phyloP scores from a whole-genome alignment of 139 green algal species.

The Micractinium conductrix region DNA sequence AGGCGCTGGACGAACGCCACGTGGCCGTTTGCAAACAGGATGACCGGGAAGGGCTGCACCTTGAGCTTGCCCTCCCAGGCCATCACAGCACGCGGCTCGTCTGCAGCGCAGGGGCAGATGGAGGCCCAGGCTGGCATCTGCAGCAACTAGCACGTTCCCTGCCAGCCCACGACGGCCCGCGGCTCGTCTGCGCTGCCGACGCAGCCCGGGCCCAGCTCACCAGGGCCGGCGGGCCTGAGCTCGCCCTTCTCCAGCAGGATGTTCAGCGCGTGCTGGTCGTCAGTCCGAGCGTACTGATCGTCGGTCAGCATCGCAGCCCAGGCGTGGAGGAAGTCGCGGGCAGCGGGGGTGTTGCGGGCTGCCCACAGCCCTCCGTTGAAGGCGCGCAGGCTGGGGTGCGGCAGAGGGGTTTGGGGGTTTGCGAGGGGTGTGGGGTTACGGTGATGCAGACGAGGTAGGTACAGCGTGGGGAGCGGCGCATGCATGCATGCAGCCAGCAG shows the following conservation, averaged over 20 bases:
- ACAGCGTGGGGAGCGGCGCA: too few species aligned
- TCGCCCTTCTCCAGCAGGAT: background rate
- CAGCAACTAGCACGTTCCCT: background rate
- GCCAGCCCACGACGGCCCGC: background rate
- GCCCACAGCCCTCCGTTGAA: background rate
- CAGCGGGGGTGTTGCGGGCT: background rate
- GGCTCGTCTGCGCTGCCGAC: conserved; percentile 17
- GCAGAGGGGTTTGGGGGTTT: too few species aligned
- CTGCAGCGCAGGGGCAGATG: background rate
- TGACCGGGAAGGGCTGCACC: background rate
- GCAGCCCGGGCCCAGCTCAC: background rate
- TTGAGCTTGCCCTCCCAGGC: background rate
- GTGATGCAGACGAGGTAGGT: too few species aligned
- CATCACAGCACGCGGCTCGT: background rate
- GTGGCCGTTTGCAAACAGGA: background rate
- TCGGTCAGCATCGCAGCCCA: background rate
- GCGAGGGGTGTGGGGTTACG: too few species aligned
- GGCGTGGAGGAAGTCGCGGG: background rate
- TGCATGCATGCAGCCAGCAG: too few species aligned
- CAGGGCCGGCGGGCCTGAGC: background rate
- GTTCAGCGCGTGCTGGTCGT: background rate
- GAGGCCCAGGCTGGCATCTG: background rate
- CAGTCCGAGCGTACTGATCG: background rate
- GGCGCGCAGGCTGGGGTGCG: background rate
- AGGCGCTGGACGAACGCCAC: background rate